Base-by-base conservation (phyloP, 106 monocot species). In the Acanthochlamys bracteata region DNA sequence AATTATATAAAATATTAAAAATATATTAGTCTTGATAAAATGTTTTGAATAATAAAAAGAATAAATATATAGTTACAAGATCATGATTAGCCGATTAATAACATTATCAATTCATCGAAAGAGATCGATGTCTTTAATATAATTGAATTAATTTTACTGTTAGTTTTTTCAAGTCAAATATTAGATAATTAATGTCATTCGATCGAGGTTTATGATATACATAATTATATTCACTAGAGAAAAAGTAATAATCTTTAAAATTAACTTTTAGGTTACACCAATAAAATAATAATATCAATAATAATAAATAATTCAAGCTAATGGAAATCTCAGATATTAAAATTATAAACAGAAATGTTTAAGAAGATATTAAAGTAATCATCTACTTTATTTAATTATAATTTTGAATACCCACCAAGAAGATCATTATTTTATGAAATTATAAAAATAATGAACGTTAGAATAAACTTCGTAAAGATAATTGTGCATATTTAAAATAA, bases 111-210 rank as follows among this genome's bases (percentile, higher is more conserved):
- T 40, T 61, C 61, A 61, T 17, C 61, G 42, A 41, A 61, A 16
- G 41, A 61, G 61, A 61, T 41, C 6, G 6, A 33, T 33, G 33
- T 33, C 6, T 33, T 33, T 33, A 33, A 33, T 33, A 3, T 33
- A 40, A 14, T 41, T 24, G 39, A 20, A 41, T 0, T 60, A 25
- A 8, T 20, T 20, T 19, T 40, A 17, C 21, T 41, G 25, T 61
- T 61, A 41, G 13, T 41, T 33, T 61, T 61, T 4, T 41, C 23
- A 61, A 40, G 41, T 61, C 61, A 61, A 61, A 61, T 39, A 21
- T 33, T 59, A 59, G 20, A 59, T 25, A 25, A 59, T 59, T 25
- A 25, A 59, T 59, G 59, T 4, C 24, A 1, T 33, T 33, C 1
- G 6, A 3, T 33, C 33, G 6, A 33, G 33, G 33, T 33, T 33